Evolutionary conservation across 2,329 filamentous ascomycete species (phyloP).

Genomic region (Penicillium hesseltinei): DNA sequence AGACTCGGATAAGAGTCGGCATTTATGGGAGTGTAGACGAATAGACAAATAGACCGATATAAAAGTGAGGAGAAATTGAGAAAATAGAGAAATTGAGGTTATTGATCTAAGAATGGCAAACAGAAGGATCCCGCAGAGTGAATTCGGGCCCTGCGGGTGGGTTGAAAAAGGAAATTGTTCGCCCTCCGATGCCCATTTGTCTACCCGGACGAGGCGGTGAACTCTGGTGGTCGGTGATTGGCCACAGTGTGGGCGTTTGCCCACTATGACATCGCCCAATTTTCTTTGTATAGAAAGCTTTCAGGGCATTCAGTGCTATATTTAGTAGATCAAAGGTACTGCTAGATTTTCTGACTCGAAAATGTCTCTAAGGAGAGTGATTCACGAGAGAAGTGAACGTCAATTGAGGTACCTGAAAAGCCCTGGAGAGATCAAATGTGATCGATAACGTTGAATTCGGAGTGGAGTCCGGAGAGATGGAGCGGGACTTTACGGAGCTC

Average conservation of each 20-base stretch:
- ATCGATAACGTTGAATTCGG: conserved; percentile 16
- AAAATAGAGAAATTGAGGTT: conserved; percentile 8
- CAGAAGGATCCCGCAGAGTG: conserved; percentile 20
- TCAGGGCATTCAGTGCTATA: not conserved
- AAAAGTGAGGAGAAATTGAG: conserved; percentile 2
- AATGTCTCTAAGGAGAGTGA: not conserved
- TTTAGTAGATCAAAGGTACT: not conserved
- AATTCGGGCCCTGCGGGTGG: conserved; percentile 26
- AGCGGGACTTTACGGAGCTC: conserved; percentile 25
- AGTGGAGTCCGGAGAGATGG: conserved; percentile 23
- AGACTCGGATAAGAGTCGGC: conserved; percentile 33
- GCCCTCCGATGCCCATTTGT: conserved; percentile 12
- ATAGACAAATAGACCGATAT: not conserved
- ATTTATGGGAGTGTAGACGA: conserved; percentile 24
- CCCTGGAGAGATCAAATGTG: conserved; percentile 15
- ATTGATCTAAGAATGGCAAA: conserved; percentile 14
- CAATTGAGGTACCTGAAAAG: not conserved
- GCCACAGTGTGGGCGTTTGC: conserved; percentile 18
- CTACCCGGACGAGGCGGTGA: conserved; percentile 24
- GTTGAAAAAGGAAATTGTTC: conserved; percentile 24
- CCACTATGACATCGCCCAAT: conserved; percentile 23
- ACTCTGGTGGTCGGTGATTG: conserved; percentile 14
- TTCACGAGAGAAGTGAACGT: not conserved
- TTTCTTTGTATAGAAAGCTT: not conserved
- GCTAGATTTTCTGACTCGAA: too few species aligned